phyloP scores from a whole-genome alignment of 106 monocot genomes.

The Dendrobium chrysotoxum region DNA sequence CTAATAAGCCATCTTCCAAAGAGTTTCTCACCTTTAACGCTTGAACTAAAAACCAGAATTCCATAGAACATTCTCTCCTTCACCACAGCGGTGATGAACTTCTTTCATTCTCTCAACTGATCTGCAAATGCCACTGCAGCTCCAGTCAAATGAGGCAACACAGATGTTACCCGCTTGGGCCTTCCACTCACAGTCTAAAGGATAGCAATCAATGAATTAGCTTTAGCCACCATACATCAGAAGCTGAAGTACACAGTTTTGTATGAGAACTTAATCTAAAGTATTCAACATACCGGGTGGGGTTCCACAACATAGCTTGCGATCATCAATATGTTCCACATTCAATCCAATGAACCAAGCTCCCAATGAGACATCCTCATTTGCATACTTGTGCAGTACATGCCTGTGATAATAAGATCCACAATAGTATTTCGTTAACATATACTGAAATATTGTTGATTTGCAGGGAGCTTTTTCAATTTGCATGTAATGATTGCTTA shows the following conservation, averaged over 20 bases:
- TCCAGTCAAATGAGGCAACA: conserved; percentile 62
- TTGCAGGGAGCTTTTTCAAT: no score
- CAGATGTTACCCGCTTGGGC: conserved; percentile 59
- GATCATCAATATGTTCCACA: conserved; percentile 51
- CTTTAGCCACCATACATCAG: no score
- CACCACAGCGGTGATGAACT: conserved; percentile 42
- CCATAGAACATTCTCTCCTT: conserved; percentile 42
- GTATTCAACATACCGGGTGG: conserved; percentile 27
- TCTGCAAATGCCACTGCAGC: conserved; percentile 59
- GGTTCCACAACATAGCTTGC: conserved; percentile 52
- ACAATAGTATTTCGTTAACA: neutral
- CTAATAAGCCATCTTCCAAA: no score
- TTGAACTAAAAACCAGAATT: conserved; percentile 22
- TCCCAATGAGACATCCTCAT: conserved; percentile 58
- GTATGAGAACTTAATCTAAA: neutral
- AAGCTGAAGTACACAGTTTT: no score
- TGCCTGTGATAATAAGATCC: conserved; percentile 12
- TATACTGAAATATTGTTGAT: neutral
- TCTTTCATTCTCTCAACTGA: conserved; percentile 44
- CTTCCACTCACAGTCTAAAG: conserved; percentile 25
- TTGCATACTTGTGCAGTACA: conserved; percentile 45
- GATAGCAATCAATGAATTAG: no score
- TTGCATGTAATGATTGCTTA: conserved; percentile 10
- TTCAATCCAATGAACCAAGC: conserved; percentile 55
- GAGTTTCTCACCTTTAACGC: neutral